These are phyloP conservation scores for Trichoderma sp. DNA, from an alignment of 2,329 filamentous ascomycete genomes.

Conservation along the genomic window DNA sequence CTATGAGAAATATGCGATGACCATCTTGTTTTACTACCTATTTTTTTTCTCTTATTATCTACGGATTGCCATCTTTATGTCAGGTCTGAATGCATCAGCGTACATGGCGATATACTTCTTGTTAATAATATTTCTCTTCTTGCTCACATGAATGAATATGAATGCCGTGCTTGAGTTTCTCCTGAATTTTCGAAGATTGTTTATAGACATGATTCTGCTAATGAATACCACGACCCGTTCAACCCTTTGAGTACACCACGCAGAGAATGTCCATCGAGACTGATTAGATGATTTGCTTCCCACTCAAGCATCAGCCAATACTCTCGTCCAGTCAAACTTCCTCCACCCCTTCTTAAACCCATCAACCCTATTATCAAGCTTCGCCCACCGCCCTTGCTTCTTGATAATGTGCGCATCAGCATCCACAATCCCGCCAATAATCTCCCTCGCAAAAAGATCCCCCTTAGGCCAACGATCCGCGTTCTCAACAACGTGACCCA, in stretches of 20 bases:
- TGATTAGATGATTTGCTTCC: background rate
- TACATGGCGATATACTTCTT: background rate
- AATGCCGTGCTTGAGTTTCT: background rate
- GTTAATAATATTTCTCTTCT: background rate
- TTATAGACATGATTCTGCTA: background rate
- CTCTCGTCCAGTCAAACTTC: slow-evolving; percentile 83
- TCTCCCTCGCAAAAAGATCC: slow-evolving; percentile 88
- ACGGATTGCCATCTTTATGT: background rate
- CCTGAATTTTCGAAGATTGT: background rate
- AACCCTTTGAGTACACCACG: background rate
- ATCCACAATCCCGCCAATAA: slow-evolving; percentile 90
- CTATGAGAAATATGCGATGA: slow-evolving; percentile 10
- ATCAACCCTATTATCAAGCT: slow-evolving; percentile 67
- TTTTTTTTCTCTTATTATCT: background rate
- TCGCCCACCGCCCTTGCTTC: slow-evolving; percentile 82
- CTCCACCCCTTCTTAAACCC: slow-evolving; percentile 82
- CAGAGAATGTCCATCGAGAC: background rate
- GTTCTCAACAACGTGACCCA: slow-evolving; percentile 92
- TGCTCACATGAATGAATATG: background rate
- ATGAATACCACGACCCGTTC: background rate
- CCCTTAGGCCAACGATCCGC: slow-evolving; percentile 80
- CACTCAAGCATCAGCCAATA: slow-evolving; percentile 44
- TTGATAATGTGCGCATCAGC: slow-evolving; percentile 79
- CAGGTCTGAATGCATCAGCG: slow-evolving; percentile 3
- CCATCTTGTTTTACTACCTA: background rate